Percentiles rank a stretch among this genome's conserved stretches.
phyloP scores from a whole-genome alignment of 352 stramenopile genomes.

The Phytopythium vexans region DNA sequence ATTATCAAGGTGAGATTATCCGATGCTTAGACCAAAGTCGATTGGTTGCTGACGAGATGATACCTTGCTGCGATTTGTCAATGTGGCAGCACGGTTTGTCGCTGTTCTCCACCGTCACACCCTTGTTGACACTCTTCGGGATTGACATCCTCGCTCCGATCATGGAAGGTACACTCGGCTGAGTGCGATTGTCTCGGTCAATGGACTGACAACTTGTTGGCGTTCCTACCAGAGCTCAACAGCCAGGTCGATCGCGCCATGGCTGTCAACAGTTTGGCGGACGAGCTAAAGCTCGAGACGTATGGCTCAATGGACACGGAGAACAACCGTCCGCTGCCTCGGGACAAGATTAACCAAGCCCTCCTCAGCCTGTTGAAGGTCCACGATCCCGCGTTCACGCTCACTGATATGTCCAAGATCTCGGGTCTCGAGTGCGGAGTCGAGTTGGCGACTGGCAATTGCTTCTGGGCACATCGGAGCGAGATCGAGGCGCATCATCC shows the following conservation, averaged over 20 bases:
- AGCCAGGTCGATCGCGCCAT: constrained; percentile 1
- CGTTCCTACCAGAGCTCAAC: background rate
- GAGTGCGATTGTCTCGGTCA: background rate
- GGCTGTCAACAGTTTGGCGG: background rate
- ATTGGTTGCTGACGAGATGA: too few species aligned
- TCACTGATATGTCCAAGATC: constrained; percentile 10
- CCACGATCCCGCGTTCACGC: constrained; percentile 1
- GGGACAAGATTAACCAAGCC: constrained; percentile 1
- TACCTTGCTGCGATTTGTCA: too few species aligned
- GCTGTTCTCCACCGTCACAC: background rate
- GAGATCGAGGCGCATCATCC: constrained; percentile 1
- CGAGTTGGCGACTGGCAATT: background rate
- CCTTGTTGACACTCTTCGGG: background rate
- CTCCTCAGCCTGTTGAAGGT: constrained; percentile 8
- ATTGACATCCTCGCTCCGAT: background rate
- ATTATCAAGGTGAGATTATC: background rate
- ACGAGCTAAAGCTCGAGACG: background rate
- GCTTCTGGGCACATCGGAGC: background rate
- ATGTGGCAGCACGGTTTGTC: background rate
- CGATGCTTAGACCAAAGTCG: too few species aligned
- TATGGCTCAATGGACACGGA: constrained; percentile 4
- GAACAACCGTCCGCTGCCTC: background rate
- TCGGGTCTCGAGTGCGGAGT: constrained; percentile 14
- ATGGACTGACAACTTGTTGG: background rate
- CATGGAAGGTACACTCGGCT: background rate